Evolutionary conservation across 768 basidiomycete genomes (phyloP), one percentile per base, ranked within the genome.

Genomic region (Amanita polypyramis): DNA sequence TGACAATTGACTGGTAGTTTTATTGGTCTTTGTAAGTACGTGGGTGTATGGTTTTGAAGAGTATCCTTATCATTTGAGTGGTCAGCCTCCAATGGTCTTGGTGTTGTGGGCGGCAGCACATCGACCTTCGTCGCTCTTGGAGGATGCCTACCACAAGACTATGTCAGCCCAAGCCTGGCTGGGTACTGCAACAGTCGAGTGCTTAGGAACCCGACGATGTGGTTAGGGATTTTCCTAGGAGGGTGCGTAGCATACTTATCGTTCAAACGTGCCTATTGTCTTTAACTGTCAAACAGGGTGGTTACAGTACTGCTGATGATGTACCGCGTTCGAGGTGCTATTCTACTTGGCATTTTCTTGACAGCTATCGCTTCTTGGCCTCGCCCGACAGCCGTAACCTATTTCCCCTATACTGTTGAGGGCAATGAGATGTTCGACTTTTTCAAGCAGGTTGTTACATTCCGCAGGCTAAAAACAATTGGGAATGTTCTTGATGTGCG

Each of bases 341-440:
- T 88, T 61, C 78, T 85, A 40, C 80, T 82, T 50, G 89, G 89
- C 39, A 90, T 93, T 57, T 72, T 90, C 68, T 64, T 91, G 51
- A 84, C 82, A n/a, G 79, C 87, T 19, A 74, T 91, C 63, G 79
- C 90, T 56, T 90, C 85, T 0, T 93, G 90, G 90, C 87, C 88
- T 0, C 79, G 90, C n/a, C 72, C 77, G 0, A 89, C 89, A 0
- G 29, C 77, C 6, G 81, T 93, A 56, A 91, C 89, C 10, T 81
- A 75, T 56, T 93, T 93, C 70, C 89, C 90, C 2, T 70, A 91
- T 56, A 85, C 77, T 5, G 54, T 55, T 0, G 57, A 72, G 3
- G 90, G 90, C 6, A 76, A 93, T 56, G 73, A 71, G 25, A 68
- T 82, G 37, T 93, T 90, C 60, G 76, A 82, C 53, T 91, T 80